Evolutionary conservation across 1,284 basidiomycete species (phyloP).

Genomic region (Mycocalia duriaeana): DNA sequence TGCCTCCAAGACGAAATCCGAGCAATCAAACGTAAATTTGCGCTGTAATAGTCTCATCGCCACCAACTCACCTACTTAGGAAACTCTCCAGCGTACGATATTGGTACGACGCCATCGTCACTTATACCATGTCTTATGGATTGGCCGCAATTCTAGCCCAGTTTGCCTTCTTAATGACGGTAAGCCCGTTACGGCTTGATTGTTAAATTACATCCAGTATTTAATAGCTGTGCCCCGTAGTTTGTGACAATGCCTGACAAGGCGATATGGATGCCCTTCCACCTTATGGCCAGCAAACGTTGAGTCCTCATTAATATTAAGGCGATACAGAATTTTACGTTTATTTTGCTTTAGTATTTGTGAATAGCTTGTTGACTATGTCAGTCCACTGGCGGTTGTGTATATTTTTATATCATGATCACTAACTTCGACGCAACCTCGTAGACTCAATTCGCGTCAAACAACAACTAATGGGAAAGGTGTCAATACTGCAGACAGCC

Average conservation of each 20-base stretch:
- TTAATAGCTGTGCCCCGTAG: constrained; percentile 3
- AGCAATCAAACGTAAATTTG: no score
- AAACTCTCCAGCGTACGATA: constrained; percentile 3
- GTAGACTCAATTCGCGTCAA: no score
- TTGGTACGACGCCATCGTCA: constrained; percentile 10
- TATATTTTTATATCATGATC: no score
- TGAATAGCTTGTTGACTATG: constrained; percentile 13
- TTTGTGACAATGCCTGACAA: constrained; percentile 13
- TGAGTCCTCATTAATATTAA: no score
- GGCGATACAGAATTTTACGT: background rate
- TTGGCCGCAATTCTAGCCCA: constrained; percentile 12
- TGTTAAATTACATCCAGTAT: background rate
- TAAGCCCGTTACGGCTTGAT: constrained; percentile 6
- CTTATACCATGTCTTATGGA: constrained; percentile 11
- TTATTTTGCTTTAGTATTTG: constrained; percentile 8
- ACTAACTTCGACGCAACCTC: no score
- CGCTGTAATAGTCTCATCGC: no score
- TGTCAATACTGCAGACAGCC: no score
- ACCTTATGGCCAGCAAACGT: constrained; percentile 18
- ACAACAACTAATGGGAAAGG: no score
- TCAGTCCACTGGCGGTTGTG: no score
- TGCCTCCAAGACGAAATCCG: no score
- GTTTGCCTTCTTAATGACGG: constrained; percentile 14
- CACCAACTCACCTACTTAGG: no score
- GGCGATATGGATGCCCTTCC: constrained; percentile 18